These are phyloP conservation scores for Botryotinia narcissicola DNA, from an alignment of 2,329 filamentous ascomycete species.

Conservation along the genomic window DNA sequence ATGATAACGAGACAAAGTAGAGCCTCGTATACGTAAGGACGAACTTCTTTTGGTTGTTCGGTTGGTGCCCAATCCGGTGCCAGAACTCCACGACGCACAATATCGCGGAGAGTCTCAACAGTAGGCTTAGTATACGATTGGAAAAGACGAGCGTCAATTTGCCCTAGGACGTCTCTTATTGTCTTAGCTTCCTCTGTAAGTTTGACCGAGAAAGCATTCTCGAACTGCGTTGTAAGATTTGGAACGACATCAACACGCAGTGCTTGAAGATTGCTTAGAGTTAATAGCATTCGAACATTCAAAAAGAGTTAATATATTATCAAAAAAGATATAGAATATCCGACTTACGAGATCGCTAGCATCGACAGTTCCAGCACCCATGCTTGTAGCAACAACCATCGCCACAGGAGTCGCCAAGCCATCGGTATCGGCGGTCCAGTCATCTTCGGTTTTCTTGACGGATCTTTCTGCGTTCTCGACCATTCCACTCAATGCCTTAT, in stretches of 20 bases:
- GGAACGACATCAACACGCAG: conserved; percentile 81
- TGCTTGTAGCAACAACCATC: conserved; percentile 40
- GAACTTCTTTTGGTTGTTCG: conserved; percentile 68
- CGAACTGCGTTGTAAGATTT: conserved; percentile 85
- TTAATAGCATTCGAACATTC: conserved; percentile 91
- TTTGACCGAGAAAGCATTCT: conserved; percentile 90
- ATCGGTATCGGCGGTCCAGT: conserved; percentile 38
- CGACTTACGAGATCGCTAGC: conserved; percentile 50
- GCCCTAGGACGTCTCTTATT: conserved; percentile 82
- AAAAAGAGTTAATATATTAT: conserved; percentile 43
- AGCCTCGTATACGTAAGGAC: conserved; percentile 84
- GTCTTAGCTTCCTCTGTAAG: conserved; percentile 91
- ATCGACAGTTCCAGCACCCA: conserved; percentile 51
- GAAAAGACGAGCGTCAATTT: conserved; percentile 91
- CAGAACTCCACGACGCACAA: conserved; percentile 70
- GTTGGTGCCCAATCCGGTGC: conserved; percentile 68
- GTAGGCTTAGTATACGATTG: conserved; percentile 84
- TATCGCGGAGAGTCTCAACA: conserved; percentile 63
- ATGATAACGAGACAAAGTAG: conserved; percentile 84
- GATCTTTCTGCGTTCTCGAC: conserved; percentile 91
- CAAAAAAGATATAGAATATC: not conserved
- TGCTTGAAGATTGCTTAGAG: conserved; percentile 84
- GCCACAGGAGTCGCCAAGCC: conserved; percentile 37
- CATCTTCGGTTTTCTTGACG: conserved; percentile 52
- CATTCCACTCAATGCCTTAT: conserved; percentile 92